Conservation (phyloP, 2,329 filamentous ascomycete species). For the Aspergillus persii region DNA sequence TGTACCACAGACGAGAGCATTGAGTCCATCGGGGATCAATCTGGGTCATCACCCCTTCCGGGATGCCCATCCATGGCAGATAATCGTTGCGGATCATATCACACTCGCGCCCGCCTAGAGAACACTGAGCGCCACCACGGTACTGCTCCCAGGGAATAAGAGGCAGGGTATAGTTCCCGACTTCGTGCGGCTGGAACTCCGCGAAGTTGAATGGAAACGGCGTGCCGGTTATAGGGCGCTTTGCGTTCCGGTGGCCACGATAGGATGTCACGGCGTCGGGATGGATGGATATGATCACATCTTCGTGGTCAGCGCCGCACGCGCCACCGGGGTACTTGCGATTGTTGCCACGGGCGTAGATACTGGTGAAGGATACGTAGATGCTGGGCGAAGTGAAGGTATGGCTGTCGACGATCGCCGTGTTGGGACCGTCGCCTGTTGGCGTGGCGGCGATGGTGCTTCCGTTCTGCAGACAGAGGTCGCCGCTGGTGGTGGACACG, state of each 20-base stretch:
- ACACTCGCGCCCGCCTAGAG: slow-evolving; percentile 9
- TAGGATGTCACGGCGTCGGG: slow-evolving; percentile 16
- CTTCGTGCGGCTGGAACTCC: slow-evolving; percentile 17
- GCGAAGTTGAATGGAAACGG: slow-evolving; percentile 22
- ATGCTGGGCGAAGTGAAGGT: slow-evolving; percentile 21
- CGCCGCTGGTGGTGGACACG: slow-evolving; percentile 16
- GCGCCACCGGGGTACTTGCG: slow-evolving; percentile 11
- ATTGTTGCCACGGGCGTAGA: slow-evolving; percentile 21
- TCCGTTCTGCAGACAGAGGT: slow-evolving; percentile 21
- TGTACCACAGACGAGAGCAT: slow-evolving; percentile 20
- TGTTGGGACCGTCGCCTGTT: slow-evolving; percentile 15
- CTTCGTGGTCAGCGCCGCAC: slow-evolving; percentile 18
- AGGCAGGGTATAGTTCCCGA: slow-evolving; percentile 18
- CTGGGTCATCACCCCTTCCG: slow-evolving; percentile 16
- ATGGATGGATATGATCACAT: slow-evolving; percentile 19
- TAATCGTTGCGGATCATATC: slow-evolving; percentile 23
- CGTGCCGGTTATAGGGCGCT: slow-evolving; percentile 20
- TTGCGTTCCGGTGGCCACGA: slow-evolving; percentile 20
- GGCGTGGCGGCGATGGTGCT: slow-evolving; percentile 17
- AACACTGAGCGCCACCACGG: slow-evolving; percentile 18
- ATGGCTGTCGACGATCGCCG: slow-evolving; percentile 18
- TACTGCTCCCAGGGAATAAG: slow-evolving; percentile 23
- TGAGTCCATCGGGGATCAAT: slow-evolving; percentile 19
- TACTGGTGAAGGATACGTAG: slow-evolving; percentile 23
- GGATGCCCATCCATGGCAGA: slow-evolving; percentile 17